Evolutionary conservation across 192 early-diverging fungal species (phyloP).

Genomic region (Linnemannia zychae): DNA sequence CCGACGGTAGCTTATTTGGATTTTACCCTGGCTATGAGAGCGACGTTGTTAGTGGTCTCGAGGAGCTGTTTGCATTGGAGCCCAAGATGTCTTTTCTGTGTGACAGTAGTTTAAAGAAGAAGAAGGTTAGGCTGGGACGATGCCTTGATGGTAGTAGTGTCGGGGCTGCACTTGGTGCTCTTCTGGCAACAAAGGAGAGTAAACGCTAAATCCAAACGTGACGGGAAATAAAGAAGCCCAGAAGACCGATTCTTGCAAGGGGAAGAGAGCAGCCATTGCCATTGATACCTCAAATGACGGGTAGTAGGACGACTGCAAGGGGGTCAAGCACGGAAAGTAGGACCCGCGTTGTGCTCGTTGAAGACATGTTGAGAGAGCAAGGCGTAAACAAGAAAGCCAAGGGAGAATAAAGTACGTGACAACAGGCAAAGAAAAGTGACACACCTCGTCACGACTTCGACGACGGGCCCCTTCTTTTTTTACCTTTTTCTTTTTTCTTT

Average conservation of each 20-base stretch:
- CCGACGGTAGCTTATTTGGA: slow-evolving; percentile 77
- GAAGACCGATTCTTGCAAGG: too few relatives aligned
- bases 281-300: too few relatives aligned
- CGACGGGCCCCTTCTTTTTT: not conserved
- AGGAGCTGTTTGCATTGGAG: slow-evolving; percentile 73
- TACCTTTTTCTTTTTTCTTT: slow-evolving; percentile 5
- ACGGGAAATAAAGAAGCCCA: not conserved
- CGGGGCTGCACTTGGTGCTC: slow-evolving; percentile 66
- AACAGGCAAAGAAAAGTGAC: not conserved
- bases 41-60: slow-evolving; percentile 79
- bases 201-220: not conserved
- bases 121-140: slow-evolving; percentile 71
- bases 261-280: too few relatives aligned
- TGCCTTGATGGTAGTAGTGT: slow-evolving; percentile 78
- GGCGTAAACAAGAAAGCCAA: too few relatives aligned
- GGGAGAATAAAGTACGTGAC: too few relatives aligned
- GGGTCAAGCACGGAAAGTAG: too few relatives aligned
- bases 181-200: not conserved
- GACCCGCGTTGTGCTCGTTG: too few relatives aligned
- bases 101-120: not conserved
- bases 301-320: too few relatives aligned
- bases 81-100: slow-evolving; percentile 20
- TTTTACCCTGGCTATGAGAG: slow-evolving; percentile 74
- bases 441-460: not conserved
- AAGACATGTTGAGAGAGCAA: too few relatives aligned